Percentiles rank a stretch among this genome's conserved stretches.
phyloP scores from a whole-genome alignment of 768 basidiomycete species.

The Cytidiella melzeri region DNA sequence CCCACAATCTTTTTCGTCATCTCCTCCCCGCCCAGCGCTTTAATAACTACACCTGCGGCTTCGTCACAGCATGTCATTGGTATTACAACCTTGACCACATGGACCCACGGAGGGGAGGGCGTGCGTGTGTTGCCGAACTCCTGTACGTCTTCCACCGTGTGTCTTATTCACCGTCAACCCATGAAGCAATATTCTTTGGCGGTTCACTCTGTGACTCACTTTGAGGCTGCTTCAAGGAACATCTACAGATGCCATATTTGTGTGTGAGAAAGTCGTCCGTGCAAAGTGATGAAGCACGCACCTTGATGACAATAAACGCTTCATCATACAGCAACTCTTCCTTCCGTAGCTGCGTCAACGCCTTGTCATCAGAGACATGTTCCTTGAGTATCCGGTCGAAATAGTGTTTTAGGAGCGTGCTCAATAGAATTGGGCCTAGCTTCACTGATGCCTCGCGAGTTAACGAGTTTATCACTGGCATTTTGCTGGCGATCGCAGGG shows the following conservation, averaged over 20 bases:
- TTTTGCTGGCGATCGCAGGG: neutral
- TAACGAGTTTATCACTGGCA: constrained; percentile 42
- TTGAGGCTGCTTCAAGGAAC: constrained; percentile 69
- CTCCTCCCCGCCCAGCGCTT: constrained; percentile 81
- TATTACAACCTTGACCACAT: constrained; percentile 61
- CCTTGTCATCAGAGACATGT: constrained; percentile 28
- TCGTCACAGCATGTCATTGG: constrained; percentile 72
- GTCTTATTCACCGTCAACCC: constrained; percentile 38
- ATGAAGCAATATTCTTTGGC: neutral
- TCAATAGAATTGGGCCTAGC: constrained; percentile 67
- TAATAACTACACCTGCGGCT: constrained; percentile 66
- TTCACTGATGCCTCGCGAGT: constrained; percentile 56
- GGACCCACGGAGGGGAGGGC: constrained; percentile 81
- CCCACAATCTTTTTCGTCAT: constrained; percentile 67
- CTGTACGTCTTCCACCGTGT: constrained; percentile 83
- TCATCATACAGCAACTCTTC: constrained; percentile 81
- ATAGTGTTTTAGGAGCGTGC: constrained; percentile 83
- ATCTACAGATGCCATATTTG: constrained; percentile 33
- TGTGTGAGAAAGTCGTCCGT: neutral
- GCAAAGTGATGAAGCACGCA: constrained; percentile 20
- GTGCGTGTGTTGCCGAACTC: constrained; percentile 76
- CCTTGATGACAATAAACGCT: constrained; percentile 73
- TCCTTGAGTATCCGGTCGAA: constrained; percentile 47
- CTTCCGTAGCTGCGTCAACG: constrained; percentile 46
- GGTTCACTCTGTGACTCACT: constrained; percentile 36